Evolutionary conservation across 495 filamentous ascomycete genomes (phyloP), one percentile per base, ranked within the genome.

Genomic region (Astrocystis sublimbata): DNA sequence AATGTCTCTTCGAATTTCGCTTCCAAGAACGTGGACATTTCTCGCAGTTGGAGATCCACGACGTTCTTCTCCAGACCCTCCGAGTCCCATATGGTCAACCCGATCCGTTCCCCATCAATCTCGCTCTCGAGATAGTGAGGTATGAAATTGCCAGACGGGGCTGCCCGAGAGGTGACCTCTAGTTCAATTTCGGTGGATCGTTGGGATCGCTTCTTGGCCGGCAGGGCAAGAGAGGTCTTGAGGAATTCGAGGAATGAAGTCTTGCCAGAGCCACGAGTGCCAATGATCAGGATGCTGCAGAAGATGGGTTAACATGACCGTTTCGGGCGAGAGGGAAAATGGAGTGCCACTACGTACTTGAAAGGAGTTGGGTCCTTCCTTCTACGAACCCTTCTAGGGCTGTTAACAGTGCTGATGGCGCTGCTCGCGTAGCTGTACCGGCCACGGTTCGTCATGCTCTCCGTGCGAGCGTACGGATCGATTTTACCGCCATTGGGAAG

Each of bases 1-100:
- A 98, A 93, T 0, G 94, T 98, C 71, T 98, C 96, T 73, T 98
- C 93, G 64, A 98, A 98, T 73, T 98, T 98, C 75, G 89, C 93
- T 78, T 98, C 94, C 56, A 98, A 79, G 80, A 98, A 98, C 12
- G 88, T 84, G 26, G 89, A 87, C 75, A 97, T 92, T 63, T 93
- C 91, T 54, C 93, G 89, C 60, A 98, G 79, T 75, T 98, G 94
- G 52, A 98, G 80, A 74, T 97, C 94, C 45, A 96, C 92, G 26
- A 97, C 85, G 73, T 90, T 92, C 82, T 90, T 92, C 78, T 98
- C 93, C 57, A 98, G 77, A 1, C 94, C 94, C 65, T 90, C 86
- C 13, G 94, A 97, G 68, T 98, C 94, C 94, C 93, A 98, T 26
- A 98, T 78, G 4, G 94, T 98, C 62, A 98, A 77, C 13, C 96